These are phyloP conservation scores for Ceratocystis papillata DNA, from an alignment of 2,329 filamentous ascomycete species.

Conservation along the genomic window DNA sequence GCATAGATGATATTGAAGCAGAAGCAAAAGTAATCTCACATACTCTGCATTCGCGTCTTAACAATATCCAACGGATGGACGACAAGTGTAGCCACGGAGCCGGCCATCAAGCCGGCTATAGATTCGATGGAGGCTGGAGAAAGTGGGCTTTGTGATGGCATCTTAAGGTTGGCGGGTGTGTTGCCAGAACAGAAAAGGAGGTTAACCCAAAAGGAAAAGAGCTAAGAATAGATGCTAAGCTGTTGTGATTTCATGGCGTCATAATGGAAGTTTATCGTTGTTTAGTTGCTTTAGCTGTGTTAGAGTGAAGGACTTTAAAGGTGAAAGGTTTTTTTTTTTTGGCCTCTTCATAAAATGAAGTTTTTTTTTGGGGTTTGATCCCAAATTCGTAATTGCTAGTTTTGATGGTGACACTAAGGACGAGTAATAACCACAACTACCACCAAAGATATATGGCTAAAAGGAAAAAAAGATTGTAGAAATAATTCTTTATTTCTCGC, in stretches of 20 bases:
- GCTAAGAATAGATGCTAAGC: background rate
- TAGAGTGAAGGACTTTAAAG: background rate
- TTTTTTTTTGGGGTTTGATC: background rate
- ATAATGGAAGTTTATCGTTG: background rate
- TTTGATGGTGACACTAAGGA: constrained; percentile 7
- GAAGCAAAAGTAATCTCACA: constrained; percentile 26
- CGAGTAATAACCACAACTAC: background rate
- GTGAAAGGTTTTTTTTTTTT: background rate
- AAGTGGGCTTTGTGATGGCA: background rate
- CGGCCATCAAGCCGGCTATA: constrained; percentile 80
- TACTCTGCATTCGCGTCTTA: constrained; percentile 90
- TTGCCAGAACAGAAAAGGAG: background rate
- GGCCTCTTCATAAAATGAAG: too few species aligned
- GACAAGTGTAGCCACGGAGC: constrained; percentile 71
- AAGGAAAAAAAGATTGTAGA: background rate
- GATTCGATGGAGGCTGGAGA: constrained; percentile 68
- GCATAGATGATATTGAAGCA: background rate
- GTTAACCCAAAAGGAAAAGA: background rate
- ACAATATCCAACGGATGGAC: constrained; percentile 91
- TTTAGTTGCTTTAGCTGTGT: background rate
- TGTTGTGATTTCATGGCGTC: constrained; percentile 11
- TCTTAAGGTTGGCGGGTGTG: background rate
- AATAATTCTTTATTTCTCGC: background rate
- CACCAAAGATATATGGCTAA: too few species aligned
- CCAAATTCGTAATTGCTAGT: background rate